phyloP scores from a whole-genome alignment of 2,329 filamentous ascomycete genomes.

The Clarireedia homoeocarpa region DNA sequence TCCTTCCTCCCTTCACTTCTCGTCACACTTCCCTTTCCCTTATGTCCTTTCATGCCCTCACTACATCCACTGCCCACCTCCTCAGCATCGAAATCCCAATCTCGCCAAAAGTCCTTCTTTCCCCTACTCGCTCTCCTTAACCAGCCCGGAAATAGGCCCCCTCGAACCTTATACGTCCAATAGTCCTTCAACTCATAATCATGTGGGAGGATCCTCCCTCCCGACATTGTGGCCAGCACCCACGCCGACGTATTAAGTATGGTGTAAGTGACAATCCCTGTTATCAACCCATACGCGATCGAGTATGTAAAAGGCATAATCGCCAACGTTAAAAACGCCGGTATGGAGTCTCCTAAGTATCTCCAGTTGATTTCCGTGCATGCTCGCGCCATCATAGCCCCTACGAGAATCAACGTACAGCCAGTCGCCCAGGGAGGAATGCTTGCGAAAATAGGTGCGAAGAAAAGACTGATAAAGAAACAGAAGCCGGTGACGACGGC shows the following conservation, averaged over 20 bases:
- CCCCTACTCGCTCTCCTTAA: slow-evolving; percentile 41
- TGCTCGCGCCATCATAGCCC: slow-evolving; percentile 76
- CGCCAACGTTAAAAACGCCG: slow-evolving; percentile 75
- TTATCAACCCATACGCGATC: slow-evolving; percentile 80
- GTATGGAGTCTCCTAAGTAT: slow-evolving; percentile 76
- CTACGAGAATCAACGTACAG: slow-evolving; percentile 79
- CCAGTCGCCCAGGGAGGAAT: slow-evolving; percentile 87
- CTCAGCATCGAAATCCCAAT: slow-evolving; percentile 21
- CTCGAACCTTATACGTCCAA: slow-evolving; percentile 72
- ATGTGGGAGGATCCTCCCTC: slow-evolving; percentile 63
- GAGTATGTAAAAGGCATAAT: slow-evolving; percentile 89
- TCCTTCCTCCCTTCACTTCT: slow-evolving; percentile 8
- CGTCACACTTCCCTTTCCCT: slow-evolving; percentile 10
- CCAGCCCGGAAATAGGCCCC: slow-evolving; percentile 71
- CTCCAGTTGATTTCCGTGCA: slow-evolving; percentile 83
- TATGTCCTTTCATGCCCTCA: slow-evolving; percentile 7
- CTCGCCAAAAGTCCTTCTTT: slow-evolving; percentile 21
- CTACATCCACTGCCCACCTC: slow-evolving; percentile 4
- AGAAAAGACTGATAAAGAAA: slow-evolving; percentile 84
- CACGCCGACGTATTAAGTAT: slow-evolving; percentile 66
- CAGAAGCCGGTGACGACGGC: slow-evolving; percentile 70
- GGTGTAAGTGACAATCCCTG: slow-evolving; percentile 67
- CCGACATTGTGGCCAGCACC: slow-evolving; percentile 56
- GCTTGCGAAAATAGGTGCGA: slow-evolving; percentile 82
- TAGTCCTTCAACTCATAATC: slow-evolving; percentile 71